A percentile compares a stretch with the other conserved stretches of the same genome.
These are phyloP conservation scores for Gautieria morchelliformis DNA, from an alignment of 768 basidiomycete genomes.

Conservation along the genomic window DNA sequence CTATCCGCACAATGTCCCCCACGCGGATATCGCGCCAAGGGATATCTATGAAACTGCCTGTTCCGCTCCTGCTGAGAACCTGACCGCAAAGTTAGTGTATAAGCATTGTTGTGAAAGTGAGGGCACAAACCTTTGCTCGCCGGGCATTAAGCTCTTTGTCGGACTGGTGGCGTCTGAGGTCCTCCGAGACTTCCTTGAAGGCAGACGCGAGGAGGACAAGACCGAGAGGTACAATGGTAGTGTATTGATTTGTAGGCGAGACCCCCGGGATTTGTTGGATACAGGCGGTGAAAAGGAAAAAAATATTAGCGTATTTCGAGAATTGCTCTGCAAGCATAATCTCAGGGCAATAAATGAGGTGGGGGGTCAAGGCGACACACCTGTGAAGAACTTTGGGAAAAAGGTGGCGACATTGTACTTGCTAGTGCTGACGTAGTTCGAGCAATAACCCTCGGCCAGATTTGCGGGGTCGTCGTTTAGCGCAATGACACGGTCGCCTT, in stretches of 20 bases:
- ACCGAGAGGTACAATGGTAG: conserved; percentile 85
- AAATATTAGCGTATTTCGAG: conserved; percentile 96
- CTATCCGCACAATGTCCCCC: conserved; percentile 86
- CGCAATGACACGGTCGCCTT: conserved; percentile 70
- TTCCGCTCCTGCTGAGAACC: conserved; percentile 10
- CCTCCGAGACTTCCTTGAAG: conserved; percentile 93
- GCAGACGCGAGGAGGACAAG: conserved; percentile 89
- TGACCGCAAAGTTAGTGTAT: conserved; percentile 6
- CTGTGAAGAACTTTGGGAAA: conserved; percentile 84
- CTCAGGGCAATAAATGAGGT: not conserved
- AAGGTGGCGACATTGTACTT: conserved; percentile 90
- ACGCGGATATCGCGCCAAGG: conserved; percentile 88
- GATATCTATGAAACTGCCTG: conserved; percentile 52
- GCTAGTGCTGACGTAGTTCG: conserved; percentile 86
- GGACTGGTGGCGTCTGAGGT: conserved; percentile 94
- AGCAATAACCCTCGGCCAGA: conserved; percentile 52
- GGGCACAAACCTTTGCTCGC: conserved; percentile 46
- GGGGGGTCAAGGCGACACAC: conserved; percentile 34
- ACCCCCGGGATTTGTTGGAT: conserved; percentile 98
- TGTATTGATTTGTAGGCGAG: conserved; percentile 91
- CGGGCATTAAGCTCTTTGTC: conserved; percentile 88
- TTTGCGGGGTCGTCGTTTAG: conserved; percentile 66
- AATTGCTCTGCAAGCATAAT: conserved; percentile 67
- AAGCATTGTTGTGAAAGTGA: conserved; percentile 37
- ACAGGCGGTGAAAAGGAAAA: conserved; percentile 95